Base-by-base conservation (phyloP, 176 grass and related monocot species). In the Musa beccarii region DNA sequence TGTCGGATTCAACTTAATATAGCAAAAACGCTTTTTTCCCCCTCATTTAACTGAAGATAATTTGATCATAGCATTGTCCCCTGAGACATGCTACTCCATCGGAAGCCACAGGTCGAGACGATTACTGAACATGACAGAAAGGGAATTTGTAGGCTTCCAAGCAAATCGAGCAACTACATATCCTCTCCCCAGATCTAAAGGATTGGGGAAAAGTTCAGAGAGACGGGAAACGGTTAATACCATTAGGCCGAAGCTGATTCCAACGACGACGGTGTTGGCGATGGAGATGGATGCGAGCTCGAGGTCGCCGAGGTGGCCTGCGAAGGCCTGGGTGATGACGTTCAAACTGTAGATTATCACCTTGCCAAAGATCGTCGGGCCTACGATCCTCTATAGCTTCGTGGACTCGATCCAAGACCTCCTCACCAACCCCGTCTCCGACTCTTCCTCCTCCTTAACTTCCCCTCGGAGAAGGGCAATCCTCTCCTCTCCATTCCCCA, bases 221-320 rank as follows among this genome's bases (percentile, higher is more conserved):
- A 6, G 4, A 43, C 34, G 34, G 4, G 34, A 43, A 43, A 43
- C 4, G 0, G 34, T 43, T 43, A 43, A 43, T 89, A 97, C 94
- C 94, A 98, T 85, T 76, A 98, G 86, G 19, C 94, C 90, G 71
- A 98, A 93, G 87, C 49, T 98, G 90, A 98, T 93, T 3, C 94
- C 90, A 28, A 93, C 88, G 55, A 98, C 80, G 75, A 98, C 90
- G 34, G 94, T 93, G 77, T 87, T 98, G 17, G 94, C 94, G 69
- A 98, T 93, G 80, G 94, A 98, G 63, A 98, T 91, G 77, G 94
- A 64, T 61, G 90, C 94, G 74, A 98, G 94, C 80, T 93, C 94
- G 75, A 93, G 90, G 79, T 98, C 94, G 52, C 94, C 94, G 81
- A 98, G 77, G 75, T 98, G 94, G 1, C 94, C 94, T 0, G 94